These are phyloP conservation scores for Tulasnella sp. DNA, from an alignment of 768 basidiomycete genomes.

Conservation along the genomic window DNA sequence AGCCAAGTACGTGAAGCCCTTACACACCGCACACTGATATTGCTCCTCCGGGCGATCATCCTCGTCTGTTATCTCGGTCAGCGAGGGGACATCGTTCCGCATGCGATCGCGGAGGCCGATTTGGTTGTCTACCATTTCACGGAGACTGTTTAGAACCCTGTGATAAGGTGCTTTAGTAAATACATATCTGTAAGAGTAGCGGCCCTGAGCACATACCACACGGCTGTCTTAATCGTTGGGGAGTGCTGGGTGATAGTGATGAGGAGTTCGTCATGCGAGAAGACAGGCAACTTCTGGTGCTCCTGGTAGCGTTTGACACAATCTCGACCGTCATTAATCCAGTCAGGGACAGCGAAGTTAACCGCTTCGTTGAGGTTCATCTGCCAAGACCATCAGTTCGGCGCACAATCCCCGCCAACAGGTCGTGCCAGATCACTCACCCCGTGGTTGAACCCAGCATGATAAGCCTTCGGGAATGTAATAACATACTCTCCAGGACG, in stretches of 20 bases:
- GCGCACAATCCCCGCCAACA: neutral
- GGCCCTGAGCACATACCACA: constrained; percentile 53
- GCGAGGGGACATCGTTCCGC: constrained; percentile 38
- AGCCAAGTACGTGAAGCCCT: constrained; percentile 89
- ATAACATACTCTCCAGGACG: constrained; percentile 95
- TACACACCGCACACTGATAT: constrained; percentile 90
- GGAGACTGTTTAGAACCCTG: constrained; percentile 76
- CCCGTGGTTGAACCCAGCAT: constrained; percentile 97
- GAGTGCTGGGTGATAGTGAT: constrained; percentile 97
- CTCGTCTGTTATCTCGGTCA: constrained; percentile 61
- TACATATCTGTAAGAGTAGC: constrained; percentile 12
- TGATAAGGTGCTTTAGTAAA: constrained; percentile 7
- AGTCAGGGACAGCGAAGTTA: constrained; percentile 94
- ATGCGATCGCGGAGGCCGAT: constrained; percentile 53
- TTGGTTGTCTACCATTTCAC: constrained; percentile 85
- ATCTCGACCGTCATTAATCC: constrained; percentile 77
- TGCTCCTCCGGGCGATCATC: constrained; percentile 85
- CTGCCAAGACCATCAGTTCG: constrained; percentile 32
- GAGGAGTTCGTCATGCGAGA: constrained; percentile 94
- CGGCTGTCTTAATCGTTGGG: constrained; percentile 79
- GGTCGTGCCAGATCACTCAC: constrained; percentile 38
- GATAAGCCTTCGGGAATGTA: constrained; percentile 95
- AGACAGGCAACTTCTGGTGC: constrained; percentile 88
- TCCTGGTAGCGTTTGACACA: constrained; percentile 86
- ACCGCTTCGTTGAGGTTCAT: constrained; percentile 99